A percentile compares a stretch with the other conserved stretches of the same genome.
phyloP scores from a whole-genome alignment of 2,329 filamentous ascomycete genomes.

The Endocalyx cinctus region DNA sequence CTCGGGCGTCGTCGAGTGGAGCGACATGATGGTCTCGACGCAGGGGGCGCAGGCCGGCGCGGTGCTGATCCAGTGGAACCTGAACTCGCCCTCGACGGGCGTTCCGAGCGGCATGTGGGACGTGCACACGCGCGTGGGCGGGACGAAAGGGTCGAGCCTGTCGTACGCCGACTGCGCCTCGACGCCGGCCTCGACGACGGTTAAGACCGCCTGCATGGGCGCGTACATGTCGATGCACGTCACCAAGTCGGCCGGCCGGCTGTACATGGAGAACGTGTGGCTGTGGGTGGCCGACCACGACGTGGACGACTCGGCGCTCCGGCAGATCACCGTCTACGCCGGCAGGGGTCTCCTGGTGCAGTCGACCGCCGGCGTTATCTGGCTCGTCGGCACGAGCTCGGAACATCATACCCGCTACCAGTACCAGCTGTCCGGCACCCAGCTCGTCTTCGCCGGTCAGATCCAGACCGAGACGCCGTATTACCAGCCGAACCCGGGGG shows the following conservation, averaged over 20 bases:
- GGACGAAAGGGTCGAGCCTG: slow-evolving; percentile 64
- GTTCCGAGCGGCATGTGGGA: slow-evolving; percentile 68
- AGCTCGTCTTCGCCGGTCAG: slow-evolving; percentile 58
- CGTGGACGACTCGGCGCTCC: slow-evolving; percentile 39
- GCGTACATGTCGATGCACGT: slow-evolving; percentile 41
- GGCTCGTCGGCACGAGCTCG: slow-evolving; percentile 60
- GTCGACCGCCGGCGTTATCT: slow-evolving; percentile 40
- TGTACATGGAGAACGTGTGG: slow-evolving; percentile 43
- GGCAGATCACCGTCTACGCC: slow-evolving; percentile 44
- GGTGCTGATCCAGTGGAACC: slow-evolving; percentile 62
- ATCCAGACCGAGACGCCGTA: slow-evolving; percentile 70
- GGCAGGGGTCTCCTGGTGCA: slow-evolving; percentile 47
- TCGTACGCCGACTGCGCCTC: slow-evolving; percentile 60
- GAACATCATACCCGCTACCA: slow-evolving; percentile 67
- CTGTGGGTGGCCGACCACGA: slow-evolving; percentile 43
- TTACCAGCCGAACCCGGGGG: slow-evolving; percentile 61
- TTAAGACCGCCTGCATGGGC: slow-evolving; percentile 33
- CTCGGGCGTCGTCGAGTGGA: slow-evolving; percentile 55
- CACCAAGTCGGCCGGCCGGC: slow-evolving; percentile 30
- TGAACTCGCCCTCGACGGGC: slow-evolving; percentile 29
- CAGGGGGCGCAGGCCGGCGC: slow-evolving; percentile 55
- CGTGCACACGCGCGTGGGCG: slow-evolving; percentile 70
- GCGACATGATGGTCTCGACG: slow-evolving; percentile 58
- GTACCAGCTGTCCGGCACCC: slow-evolving; percentile 59
- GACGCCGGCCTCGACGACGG: slow-evolving; percentile 25